Evolutionary conservation across 345 rosid species (phyloP), one percentile per base, ranked within the genome.

Genomic region (Populus nigra): DNA sequence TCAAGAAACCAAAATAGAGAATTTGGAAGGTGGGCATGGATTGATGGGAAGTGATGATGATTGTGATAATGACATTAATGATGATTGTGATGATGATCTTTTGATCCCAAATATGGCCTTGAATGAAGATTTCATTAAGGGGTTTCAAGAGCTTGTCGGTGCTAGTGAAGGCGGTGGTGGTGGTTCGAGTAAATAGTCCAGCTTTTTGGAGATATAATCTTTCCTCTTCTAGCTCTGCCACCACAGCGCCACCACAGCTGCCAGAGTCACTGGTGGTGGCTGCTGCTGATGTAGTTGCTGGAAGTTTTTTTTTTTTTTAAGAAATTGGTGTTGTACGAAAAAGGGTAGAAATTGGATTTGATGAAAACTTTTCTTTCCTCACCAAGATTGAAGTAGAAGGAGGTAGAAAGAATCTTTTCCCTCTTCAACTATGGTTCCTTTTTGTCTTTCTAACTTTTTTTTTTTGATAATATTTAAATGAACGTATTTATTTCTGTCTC

Each of bases 61-160:
- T 4, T 69, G 68, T 69, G n/a, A 2, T 49, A 68, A 3, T 31
- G 53, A 16, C 47, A 61, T 5, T 5, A 83, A 83, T 4, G 80
- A 73, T 50, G 84, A 79, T 25, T 89, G 79, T 33, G 89, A 85
- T 31, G 90, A 88, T 23, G 85, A 85, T 76, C 81, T 85, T 74
- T 73, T 92, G 82, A 89, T 91, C 39, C 91, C 94, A 20, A 89
- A 94, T 76, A 68, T 81, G 59, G 68, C 82, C 31, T 76, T 94
- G 27, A 86, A 83, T 47, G 93, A 90, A 79, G 88, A 90, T 79
- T 53, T 88, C 13, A 84, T 88, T 72, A 71, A 81, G 57, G 87
- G 77, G 31, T 65, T 86, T 76, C 71, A 83, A 50, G 78, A 79
- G 41, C 73, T 87, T 39, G 70, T 33, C 8, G 33, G 63, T 49